Evolutionary conservation across 352 stramenopile genomes (phyloP), one percentile per base, ranked within the genome.

Genomic region (Pythium monospermum): DNA sequence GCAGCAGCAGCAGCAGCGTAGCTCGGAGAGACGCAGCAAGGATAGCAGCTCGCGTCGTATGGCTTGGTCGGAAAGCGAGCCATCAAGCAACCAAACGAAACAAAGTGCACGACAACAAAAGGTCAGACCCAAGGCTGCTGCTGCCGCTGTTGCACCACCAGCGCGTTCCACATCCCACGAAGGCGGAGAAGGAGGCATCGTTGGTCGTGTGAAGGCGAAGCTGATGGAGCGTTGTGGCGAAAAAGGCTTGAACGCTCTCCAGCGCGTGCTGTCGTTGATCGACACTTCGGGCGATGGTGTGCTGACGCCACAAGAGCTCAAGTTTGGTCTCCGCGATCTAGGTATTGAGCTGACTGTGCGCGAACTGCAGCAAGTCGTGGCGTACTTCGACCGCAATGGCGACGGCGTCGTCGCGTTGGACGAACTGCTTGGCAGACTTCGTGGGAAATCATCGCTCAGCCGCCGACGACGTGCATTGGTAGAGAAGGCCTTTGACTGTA

Each of bases 241-340:
- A 21, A 47, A 65, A 33, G 76, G 76, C 8, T 64, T 92, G 18
- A 85, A 89, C 49, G 56, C 61, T 3, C 33, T 93, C 1, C 46
- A 51, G 21, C 61, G 66, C 0, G 57, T 74, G 25, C 53, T 86
- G 16, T 66, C 55, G 4, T 46, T 74, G n/a, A 61, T 85, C 43
- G 69, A 75, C 49, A 59, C 68, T 10, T 68, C 73, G 7, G 64
- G 71, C 4, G 73, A 83, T 10, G 61, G 61, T 4, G 27, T 31
- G 4, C 56, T 93, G 33, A 73, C 57, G 7, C 33, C 58, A 1
- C 68, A 83, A 22, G 78, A 91, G 40, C 49, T 93, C 12, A 82
- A 76, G 47, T 74, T 83, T 60, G 71, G 65, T 2, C 57, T 87
- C 2, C 65, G 76, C 5, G 73, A 85, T 23, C 32, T 84, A 19